These are phyloP conservation scores for Carex littledalei DNA, from an alignment of 176 grass and related monocot genomes.

Conservation along the genomic window DNA sequence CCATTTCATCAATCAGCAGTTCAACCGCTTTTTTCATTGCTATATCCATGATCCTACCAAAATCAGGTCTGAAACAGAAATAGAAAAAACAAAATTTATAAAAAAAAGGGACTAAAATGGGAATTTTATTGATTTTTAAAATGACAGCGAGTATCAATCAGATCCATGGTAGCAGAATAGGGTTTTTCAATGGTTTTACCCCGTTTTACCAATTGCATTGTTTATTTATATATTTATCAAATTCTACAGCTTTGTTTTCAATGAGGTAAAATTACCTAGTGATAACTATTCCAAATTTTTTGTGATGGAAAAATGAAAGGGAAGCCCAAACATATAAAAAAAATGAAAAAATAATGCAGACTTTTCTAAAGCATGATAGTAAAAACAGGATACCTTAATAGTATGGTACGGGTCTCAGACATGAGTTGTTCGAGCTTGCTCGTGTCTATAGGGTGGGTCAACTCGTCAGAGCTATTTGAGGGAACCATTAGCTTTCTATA, in stretches of 20 bases:
- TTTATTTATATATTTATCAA: not conserved
- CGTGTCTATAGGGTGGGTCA: constrained; percentile 50
- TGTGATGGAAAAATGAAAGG: not conserved
- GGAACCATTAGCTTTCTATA: constrained; percentile 63
- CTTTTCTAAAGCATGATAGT: not conserved
- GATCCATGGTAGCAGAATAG: no score
- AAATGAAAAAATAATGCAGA: not conserved
- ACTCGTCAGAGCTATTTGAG: constrained; percentile 63
- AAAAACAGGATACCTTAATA: constrained; percentile 59
- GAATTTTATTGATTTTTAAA: not conserved
- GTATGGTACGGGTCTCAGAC: constrained; percentile 63
- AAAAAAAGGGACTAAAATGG: not conserved
- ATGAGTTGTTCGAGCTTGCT: constrained; percentile 84
- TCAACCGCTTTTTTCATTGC: constrained; percentile 52
- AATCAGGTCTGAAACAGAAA: constrained; percentile 67
- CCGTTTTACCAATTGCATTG: not conserved
- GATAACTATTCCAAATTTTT: not conserved
- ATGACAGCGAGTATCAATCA: no score
- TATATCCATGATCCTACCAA: constrained; percentile 72
- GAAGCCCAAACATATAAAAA: not conserved
- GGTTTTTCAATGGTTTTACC: not conserved
- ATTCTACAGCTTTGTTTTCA: not conserved
- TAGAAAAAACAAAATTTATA: constrained; percentile 9
- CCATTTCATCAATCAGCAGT: constrained; percentile 49
- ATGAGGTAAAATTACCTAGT: not conserved